These are phyloP conservation scores for Lepidium africanum DNA, from an alignment of 345 rosid genomes.

Conservation along the genomic window DNA sequence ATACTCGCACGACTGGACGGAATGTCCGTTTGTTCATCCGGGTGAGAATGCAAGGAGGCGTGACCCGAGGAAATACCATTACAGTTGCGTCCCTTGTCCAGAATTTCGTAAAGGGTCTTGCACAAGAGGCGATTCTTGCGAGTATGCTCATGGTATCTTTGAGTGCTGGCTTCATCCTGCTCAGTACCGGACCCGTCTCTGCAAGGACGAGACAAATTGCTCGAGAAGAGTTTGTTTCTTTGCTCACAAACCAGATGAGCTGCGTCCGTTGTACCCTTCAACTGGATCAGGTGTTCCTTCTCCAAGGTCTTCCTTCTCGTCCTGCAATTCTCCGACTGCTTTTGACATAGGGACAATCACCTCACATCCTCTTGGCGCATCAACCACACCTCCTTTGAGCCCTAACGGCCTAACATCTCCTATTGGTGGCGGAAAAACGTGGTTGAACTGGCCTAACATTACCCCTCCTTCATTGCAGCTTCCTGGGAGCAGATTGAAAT, in stretches of 20 bases:
- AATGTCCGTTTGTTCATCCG: conserved; percentile 94
- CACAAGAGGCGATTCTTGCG: conserved; percentile 74
- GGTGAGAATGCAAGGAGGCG: conserved; percentile 97
- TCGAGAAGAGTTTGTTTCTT: conserved; percentile 86
- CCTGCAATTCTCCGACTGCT: conserved; percentile 32
- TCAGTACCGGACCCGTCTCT: conserved; percentile 79
- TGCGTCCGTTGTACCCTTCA: conserved; percentile 74
- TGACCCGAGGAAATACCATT: conserved; percentile 80
- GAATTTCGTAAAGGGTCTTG: conserved; percentile 89
- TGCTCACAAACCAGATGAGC: conserved; percentile 84
- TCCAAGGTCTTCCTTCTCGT: conserved; percentile 50
- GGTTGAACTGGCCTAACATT: conserved; percentile 45
- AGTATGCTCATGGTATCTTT: conserved; percentile 88
- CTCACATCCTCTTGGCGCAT: conserved; percentile 54
- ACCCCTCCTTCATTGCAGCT: conserved; percentile 67
- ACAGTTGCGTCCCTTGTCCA: conserved; percentile 94
- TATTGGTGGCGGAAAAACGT: conserved; percentile 33
- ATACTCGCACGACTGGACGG: conserved; percentile 95
- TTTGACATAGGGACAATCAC: conserved; percentile 60
- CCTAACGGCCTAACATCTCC: conserved; percentile 60
- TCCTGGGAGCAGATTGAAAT: conserved; percentile 70
- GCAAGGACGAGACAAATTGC: conserved; percentile 79
- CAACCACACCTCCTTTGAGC: conserved; percentile 63
- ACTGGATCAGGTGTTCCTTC: conserved; percentile 86
- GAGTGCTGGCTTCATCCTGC: conserved; percentile 99